Percentiles rank a stretch among this genome's conserved stretches.
These are phyloP conservation scores for Eimeria necatrix DNA, from an alignment of 169 alveolate species.

Conservation along the genomic window DNA sequence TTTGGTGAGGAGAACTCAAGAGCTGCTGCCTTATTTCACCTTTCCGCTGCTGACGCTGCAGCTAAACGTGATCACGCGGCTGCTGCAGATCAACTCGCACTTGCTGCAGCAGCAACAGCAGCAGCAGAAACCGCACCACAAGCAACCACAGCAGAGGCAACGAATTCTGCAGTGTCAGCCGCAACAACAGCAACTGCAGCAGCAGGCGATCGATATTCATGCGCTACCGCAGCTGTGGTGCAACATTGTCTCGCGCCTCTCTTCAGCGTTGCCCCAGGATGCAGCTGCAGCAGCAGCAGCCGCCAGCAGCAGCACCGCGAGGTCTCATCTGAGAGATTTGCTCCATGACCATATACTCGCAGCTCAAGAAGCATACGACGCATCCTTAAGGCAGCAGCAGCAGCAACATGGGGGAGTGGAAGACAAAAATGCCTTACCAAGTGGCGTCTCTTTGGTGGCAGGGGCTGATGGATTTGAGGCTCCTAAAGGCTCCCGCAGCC, in stretches of 20 bases:
- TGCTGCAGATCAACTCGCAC: neutral
- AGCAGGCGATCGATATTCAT: neutral
- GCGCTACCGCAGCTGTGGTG: constrained; percentile 36
- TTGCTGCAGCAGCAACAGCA: constrained; percentile 18
- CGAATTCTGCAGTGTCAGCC: neutral
- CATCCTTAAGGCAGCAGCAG: neutral
- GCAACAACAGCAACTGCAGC: neutral
- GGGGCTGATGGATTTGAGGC: neutral
- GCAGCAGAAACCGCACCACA: neutral
- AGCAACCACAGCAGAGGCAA: neutral
- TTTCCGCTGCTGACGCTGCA: constrained; percentile 1
- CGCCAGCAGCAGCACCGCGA: constrained; percentile 4
- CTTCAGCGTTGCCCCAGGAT: neutral
- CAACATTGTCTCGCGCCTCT: neutral
- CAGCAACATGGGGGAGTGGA: neutral
- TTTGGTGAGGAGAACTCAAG: neutral
- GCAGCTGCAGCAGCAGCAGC: constrained; percentile 24
- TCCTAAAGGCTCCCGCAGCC: constrained; percentile 1
- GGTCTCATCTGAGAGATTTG: neutral
- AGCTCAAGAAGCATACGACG: constrained; percentile 41
- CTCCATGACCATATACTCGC: constrained; percentile 33
- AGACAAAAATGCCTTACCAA: neutral
- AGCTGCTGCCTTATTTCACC: constrained; percentile 9
- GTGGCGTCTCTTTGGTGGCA: neutral
- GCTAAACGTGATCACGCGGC: neutral